phyloP scores from a whole-genome alignment of 2,329 filamentous ascomycete species.

The Penicillium sp. region DNA sequence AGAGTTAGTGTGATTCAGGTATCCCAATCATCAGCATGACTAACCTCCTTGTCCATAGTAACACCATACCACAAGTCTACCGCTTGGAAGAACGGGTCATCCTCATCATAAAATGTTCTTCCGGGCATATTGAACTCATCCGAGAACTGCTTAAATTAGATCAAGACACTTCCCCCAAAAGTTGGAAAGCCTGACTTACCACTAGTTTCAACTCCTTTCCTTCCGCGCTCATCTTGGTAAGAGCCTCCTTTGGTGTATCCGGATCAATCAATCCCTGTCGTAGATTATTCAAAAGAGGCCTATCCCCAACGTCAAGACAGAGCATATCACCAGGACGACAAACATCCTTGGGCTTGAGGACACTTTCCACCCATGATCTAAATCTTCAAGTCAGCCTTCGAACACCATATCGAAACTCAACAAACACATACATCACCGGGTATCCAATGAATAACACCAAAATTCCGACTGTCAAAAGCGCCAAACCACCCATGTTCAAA shows the following conservation, averaged over 20 bases:
- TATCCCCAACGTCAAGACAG: slow-evolving; percentile 52
- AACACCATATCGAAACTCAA: not conserved
- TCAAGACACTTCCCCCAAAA: not conserved
- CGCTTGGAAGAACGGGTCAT: slow-evolving; percentile 68
- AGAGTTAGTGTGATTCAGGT: slow-evolving; percentile 4
- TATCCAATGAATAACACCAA: slow-evolving; percentile 68
- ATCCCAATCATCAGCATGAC: slow-evolving; percentile 3
- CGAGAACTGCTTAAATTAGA: slow-evolving; percentile 53
- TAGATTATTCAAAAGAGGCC: slow-evolving; percentile 59
- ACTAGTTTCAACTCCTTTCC: slow-evolving; percentile 64
- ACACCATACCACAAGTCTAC: slow-evolving; percentile 72
- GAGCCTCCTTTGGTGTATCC: slow-evolving; percentile 61
- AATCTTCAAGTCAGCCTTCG: not conserved
- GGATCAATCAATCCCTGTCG: slow-evolving; percentile 64
- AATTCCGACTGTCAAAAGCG: slow-evolving; percentile 60
- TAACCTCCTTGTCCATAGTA: slow-evolving; percentile 65
- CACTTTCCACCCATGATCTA: slow-evolving; percentile 59
- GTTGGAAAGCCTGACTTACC: slow-evolving; percentile 38
- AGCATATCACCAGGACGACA: slow-evolving; percentile 42
- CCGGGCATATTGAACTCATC: slow-evolving; percentile 70
- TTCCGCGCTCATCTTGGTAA: slow-evolving; percentile 56
- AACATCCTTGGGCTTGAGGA: slow-evolving; percentile 31
- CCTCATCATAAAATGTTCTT: slow-evolving; percentile 68
- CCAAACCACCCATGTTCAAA: slow-evolving; percentile 63
- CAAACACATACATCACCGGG: slow-evolving; percentile 61